Base-by-base conservation (phyloP, 768 basidiomycete genomes). In the Psilocybe subaeruginosa region DNA sequence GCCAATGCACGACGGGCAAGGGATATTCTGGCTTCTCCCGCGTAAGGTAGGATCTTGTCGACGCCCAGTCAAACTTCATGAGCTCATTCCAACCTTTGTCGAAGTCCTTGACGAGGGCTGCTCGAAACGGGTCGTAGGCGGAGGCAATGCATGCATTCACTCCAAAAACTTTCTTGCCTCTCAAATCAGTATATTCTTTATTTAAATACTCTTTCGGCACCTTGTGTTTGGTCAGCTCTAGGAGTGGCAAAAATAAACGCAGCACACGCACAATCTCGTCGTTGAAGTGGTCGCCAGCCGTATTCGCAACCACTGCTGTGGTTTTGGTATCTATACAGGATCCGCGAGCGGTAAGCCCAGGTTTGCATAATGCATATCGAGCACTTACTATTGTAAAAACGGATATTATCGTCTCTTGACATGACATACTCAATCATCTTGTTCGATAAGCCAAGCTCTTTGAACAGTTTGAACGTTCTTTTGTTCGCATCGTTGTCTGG, bases 401-500 rank as follows among this genome's bases (percentile, higher is more conserved):
- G 23, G 23, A 23, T 23, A 23, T 23, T 23, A 23, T 23, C 23
- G 23, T 23, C 23, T 23, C 23, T 23, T 23, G 23, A 23, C 23
- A 23, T 23, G 23, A 23, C 23, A 23, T 23, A 23, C 23, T 23
- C 23, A 23, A 23, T 23, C 23, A 23, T 23, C 49, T 54, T 30
- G 11, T 54, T 47, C 31, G 59, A 54, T 27, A 62, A 29, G n/a
- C 53, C 47, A 12, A 59, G 41, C 41, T 56, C 37, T 56, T 60
- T 37, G 54, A 59, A 60, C 53, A 61, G 41, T 29, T 66, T 54
- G 27, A 58, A 58, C 4, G 48, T 58, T 39, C 47, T 59, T 2
- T 55, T 23, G n/a, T 58, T 58, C 60, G 62, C 45, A 46, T 46
- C 66, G 59, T 64, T 69, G 8, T 64, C 31, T 12, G 76, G 77